Percentiles rank a stretch among this genome's conserved stretches.
Evolutionary conservation across 306 rosid genomes (phyloP).

Genomic region (Cucumis melo): DNA sequence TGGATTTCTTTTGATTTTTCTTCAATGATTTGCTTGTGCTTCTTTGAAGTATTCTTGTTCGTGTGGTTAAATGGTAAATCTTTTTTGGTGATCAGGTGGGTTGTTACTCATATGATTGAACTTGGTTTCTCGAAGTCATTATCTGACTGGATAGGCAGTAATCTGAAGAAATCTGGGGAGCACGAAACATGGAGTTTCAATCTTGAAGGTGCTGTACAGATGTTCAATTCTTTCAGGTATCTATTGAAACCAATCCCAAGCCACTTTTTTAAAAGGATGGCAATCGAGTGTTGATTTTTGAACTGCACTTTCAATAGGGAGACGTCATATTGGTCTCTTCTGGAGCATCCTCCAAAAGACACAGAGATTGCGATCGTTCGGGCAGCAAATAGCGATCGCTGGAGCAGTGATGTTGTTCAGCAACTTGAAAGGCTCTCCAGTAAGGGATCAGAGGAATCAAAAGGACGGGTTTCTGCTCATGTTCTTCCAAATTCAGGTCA

Average conservation of each 20-base stretch:
- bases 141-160: conserved; percentile 89
- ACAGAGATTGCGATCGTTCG: conserved; percentile 55
- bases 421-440: conserved; percentile 38
- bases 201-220: conserved; percentile 61
- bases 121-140: conserved; percentile 76
- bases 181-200: conserved; percentile 77
- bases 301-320: conserved; percentile 32
- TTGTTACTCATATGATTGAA: conserved; percentile 68
- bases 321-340: conserved; percentile 57
- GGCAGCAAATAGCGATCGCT: conserved; percentile 79
- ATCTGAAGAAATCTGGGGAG: conserved; percentile 69
- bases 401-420: conserved; percentile 47
- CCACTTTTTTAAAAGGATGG: neutral
- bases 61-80: neutral
- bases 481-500: conserved; percentile 85
- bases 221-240: conserved; percentile 85
- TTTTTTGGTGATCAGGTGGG: conserved; percentile 56
- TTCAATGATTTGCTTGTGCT: no score
- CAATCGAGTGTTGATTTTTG: neutral
- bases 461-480: conserved; percentile 43
- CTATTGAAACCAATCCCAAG: neutral
- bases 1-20: no score
- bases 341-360: conserved; percentile 71
- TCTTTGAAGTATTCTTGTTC: no score
- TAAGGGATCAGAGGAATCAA: conserved; percentile 22